These are phyloP conservation scores for Epichloe gansuensis DNA, from an alignment of 2,329 filamentous ascomycete species.

Conservation along the genomic window DNA sequence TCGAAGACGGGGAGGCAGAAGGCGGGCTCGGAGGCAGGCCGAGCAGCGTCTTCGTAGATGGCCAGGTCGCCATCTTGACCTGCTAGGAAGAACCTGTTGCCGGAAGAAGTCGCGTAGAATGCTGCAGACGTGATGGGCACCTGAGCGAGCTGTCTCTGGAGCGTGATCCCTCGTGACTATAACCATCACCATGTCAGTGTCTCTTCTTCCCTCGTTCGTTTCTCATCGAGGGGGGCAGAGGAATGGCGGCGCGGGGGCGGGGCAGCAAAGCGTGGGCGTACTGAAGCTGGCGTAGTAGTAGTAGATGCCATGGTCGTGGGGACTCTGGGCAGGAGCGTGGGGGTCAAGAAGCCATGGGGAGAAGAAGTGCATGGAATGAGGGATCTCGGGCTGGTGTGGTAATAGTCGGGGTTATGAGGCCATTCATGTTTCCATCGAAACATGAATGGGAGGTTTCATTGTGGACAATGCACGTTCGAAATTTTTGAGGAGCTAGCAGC, in stretches of 20 bases:
- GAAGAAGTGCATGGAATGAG: background rate
- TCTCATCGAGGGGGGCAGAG: background rate
- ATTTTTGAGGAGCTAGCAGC: background rate
- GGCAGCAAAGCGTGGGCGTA: background rate
- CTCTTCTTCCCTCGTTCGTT: background rate
- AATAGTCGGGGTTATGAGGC: background rate
- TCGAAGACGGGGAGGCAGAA: conserved; percentile 43
- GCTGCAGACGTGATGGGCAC: conserved; percentile 48
- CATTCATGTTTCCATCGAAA: background rate
- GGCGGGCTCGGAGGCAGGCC: conserved; percentile 14
- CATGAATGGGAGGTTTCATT: background rate
- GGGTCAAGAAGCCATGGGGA: conserved; percentile 3
- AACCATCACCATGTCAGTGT: background rate
- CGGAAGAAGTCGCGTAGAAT: conserved; percentile 28
- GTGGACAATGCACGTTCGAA: background rate
- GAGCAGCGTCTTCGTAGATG: conserved; percentile 32
- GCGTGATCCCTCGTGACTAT: conserved; percentile 5
- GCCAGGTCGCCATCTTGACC: conserved; percentile 48
- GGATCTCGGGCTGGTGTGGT: background rate
- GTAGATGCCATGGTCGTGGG: background rate
- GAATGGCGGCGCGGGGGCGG: background rate
- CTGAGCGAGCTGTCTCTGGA: conserved; percentile 27
- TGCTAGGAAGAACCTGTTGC: conserved; percentile 34
- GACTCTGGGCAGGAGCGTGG: background rate
- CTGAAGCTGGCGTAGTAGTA: background rate